Evolutionary conservation across 2,329 filamentous ascomycete genomes (phyloP).

Genomic region (Teratosphaeria viscida): DNA sequence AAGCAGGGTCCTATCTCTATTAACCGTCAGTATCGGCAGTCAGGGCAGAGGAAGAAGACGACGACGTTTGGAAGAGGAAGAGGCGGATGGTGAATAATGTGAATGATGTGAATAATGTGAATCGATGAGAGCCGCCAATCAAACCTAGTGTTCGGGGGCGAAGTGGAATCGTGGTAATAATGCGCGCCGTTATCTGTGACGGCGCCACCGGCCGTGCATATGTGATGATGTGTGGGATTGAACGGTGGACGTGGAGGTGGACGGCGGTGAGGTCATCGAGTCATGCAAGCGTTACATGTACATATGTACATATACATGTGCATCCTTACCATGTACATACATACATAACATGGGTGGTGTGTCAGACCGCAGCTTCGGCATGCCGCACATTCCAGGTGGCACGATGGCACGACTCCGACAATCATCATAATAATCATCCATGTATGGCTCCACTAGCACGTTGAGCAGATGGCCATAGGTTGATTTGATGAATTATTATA

Average conservation of each 20-base stretch:
- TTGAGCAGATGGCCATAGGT: not conserved
- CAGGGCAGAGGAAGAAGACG: not conserved
- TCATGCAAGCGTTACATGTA: not conserved
- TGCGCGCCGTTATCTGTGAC: not conserved
- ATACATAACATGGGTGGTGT: not conserved
- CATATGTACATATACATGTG: too few relatives aligned
- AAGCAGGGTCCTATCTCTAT: not conserved
- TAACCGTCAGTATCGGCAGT: not conserved
- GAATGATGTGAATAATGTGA: not conserved
- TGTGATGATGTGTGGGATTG: not conserved
- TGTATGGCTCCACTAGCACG: not conserved
- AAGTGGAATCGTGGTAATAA: not conserved
- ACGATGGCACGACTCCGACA: not conserved
- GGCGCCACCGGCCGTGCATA: not conserved
- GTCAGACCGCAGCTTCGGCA: not conserved
- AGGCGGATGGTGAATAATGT: too few relatives aligned
- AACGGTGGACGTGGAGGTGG: too few relatives aligned
- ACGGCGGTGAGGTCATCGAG: not conserved
- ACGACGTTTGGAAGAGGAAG: not conserved
- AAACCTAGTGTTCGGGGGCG: not conserved
- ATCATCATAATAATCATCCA: too few relatives aligned
- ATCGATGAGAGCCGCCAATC: not conserved
- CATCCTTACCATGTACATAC: too few relatives aligned
- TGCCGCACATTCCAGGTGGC: not conserved
- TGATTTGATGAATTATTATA: not conserved